Conservation (phyloP, 805 yeast species). For the Candida methanosorbosa region DNA sequence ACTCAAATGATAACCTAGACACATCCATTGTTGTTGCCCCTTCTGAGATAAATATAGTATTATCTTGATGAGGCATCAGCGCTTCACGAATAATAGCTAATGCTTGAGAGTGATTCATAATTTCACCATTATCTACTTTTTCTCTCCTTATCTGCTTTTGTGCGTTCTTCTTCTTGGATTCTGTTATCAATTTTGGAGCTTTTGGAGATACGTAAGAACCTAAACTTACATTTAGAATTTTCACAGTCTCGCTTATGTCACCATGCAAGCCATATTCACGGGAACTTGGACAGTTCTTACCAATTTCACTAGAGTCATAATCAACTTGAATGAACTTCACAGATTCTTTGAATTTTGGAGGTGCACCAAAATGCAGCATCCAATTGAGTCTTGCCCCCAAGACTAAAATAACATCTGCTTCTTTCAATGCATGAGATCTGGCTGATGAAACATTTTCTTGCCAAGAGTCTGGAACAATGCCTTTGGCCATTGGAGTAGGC, state of each 20-base stretch:
- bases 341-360: slow-evolving; percentile 38
- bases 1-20: slow-evolving; percentile 53
- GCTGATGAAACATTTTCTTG: slow-evolving; percentile 51
- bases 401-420: slow-evolving; percentile 50
- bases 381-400: slow-evolving; percentile 66
- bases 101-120: slow-evolving; percentile 44
- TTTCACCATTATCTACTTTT: slow-evolving; percentile 1
- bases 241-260: slow-evolving; percentile 36
- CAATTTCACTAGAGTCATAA: slow-evolving; percentile 38
- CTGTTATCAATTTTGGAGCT: slow-evolving; percentile 17
- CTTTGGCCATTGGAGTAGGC: slow-evolving; percentile 79
- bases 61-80: slow-evolving; percentile 21
- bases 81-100: slow-evolving; percentile 38
- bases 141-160: slow-evolving; percentile 27
- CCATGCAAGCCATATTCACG: too few relatives aligned
- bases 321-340: slow-evolving; percentile 54
- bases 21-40: slow-evolving; percentile 79
- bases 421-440: slow-evolving; percentile 46
- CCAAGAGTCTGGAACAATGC: slow-evolving; percentile 46
- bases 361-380: slow-evolving; percentile 61
- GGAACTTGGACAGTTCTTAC: slow-evolving; percentile 5
- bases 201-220: slow-evolving; percentile 17
- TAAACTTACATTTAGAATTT: slow-evolving; percentile 23
- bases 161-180: slow-evolving; percentile 23
- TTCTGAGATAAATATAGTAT: slow-evolving; percentile 44